Percentiles rank a stretch among this genome's conserved stretches.
phyloP scores from a whole-genome alignment of 768 basidiomycete genomes.

The Coprinopsis sp. region DNA sequence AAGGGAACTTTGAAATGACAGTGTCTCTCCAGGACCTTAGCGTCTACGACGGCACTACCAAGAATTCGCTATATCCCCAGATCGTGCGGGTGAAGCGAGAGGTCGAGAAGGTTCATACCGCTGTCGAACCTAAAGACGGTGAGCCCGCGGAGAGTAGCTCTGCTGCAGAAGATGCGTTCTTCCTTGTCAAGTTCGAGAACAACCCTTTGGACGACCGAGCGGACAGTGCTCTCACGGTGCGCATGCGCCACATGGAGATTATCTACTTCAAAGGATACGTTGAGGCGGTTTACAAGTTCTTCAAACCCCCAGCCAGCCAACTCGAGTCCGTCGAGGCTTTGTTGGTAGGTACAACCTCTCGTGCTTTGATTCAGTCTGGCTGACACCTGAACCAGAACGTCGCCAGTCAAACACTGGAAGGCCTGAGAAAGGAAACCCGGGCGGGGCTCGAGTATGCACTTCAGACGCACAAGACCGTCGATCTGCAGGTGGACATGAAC shows the following conservation, averaged over 20 bases:
- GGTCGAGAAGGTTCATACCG: slow-evolving; percentile 10
- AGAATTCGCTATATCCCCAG: slow-evolving; percentile 75
- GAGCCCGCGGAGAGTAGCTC: slow-evolving; percentile 11
- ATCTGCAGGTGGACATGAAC: slow-evolving; percentile 94
- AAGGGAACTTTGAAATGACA: slow-evolving; percentile 81
- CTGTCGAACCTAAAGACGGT: slow-evolving; percentile 7
- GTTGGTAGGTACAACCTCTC: slow-evolving; percentile 48
- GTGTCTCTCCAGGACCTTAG: slow-evolving; percentile 82
- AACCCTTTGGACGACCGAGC: slow-evolving; percentile 90
- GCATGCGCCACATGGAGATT: slow-evolving; percentile 94
- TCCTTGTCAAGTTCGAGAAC: slow-evolving; percentile 87
- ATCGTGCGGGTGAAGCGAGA: slow-evolving; percentile 71
- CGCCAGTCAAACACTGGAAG: slow-evolving; percentile 91
- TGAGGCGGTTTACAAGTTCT: slow-evolving; percentile 86
- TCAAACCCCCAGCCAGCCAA: slow-evolving; percentile 92
- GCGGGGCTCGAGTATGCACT: slow-evolving; percentile 92
- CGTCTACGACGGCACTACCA: slow-evolving; percentile 89
- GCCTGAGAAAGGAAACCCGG: slow-evolving; percentile 87
- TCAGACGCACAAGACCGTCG: slow-evolving; percentile 90
- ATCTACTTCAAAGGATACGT: slow-evolving; percentile 94
- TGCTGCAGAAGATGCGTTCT: slow-evolving; percentile 47
- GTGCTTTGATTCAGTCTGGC: slow-evolving; percentile 4
- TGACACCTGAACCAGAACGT: slow-evolving; percentile 53
- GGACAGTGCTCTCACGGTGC: slow-evolving; percentile 83
- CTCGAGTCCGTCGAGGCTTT: slow-evolving; percentile 93